Evolutionary conservation across 345 rosid genomes (phyloP).

Genomic region (Syzygium jambos): DNA sequence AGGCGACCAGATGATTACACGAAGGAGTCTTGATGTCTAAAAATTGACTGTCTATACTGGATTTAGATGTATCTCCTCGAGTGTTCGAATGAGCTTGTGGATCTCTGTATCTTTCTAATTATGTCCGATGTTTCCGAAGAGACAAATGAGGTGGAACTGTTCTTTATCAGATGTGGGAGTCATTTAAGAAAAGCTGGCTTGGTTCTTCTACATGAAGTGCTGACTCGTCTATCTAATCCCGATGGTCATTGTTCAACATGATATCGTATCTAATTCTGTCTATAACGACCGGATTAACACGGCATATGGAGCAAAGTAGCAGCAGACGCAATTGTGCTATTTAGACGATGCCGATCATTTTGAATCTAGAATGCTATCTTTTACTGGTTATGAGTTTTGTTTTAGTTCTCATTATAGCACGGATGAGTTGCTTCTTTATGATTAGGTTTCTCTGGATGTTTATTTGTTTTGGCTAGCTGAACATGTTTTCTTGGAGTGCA

Average conservation of each 20-base stretch:
- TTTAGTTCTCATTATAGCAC: neutral
- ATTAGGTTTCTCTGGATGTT: neutral
- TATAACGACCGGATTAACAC: neutral
- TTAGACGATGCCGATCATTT: neutral
- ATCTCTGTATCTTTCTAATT: neutral
- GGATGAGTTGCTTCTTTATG: neutral
- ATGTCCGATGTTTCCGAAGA: neutral
- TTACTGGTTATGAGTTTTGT: neutral
- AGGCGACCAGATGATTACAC: neutral
- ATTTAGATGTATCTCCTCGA: neutral
- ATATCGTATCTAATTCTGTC: neutral
- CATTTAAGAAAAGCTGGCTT: neutral
- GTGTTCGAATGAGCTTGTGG: neutral
- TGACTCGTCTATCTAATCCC: neutral
- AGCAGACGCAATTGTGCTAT: neutral
- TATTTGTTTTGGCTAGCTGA: neutral
- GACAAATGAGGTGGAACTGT: neutral
- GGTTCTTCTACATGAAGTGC: neutral
- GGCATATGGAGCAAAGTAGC: neutral
- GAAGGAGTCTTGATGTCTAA: neutral
- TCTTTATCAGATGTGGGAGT: neutral
- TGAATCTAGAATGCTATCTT: neutral
- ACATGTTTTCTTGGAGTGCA: neutral
- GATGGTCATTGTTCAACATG: neutral
- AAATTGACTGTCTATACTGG: neutral